A percentile compares a stretch with the other conserved stretches of the same genome.
phyloP scores from a whole-genome alignment of 495 filamentous ascomycete species.

The Aspergillus campestris region DNA sequence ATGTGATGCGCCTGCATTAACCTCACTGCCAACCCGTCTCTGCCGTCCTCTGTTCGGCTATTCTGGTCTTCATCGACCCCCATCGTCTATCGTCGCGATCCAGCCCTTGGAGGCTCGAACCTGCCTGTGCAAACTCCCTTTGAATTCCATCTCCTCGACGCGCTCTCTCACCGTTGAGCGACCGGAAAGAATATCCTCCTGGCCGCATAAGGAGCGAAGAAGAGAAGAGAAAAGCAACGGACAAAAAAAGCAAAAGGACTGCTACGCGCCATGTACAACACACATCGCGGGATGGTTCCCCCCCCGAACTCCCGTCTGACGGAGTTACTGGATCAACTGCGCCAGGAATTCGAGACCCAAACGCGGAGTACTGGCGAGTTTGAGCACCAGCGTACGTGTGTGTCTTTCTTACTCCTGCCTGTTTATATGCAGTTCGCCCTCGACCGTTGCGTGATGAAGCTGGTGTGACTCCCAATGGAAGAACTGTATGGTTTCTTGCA shows the following conservation, averaged over 20 bases:
- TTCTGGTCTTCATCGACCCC: too few relatives aligned
- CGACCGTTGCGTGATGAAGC: too few relatives aligned
- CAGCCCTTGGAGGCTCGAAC: too few relatives aligned
- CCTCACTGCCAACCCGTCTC: constrained; percentile 7
- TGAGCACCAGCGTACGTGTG: constrained; percentile 79
- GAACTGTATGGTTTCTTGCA: background rate
- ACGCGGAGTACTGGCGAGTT: constrained; percentile 66
- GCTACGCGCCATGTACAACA: constrained; percentile 68
- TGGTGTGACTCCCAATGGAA: too few relatives aligned
- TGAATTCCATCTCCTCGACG: too few relatives aligned
- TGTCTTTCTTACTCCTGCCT: constrained; percentile 5
- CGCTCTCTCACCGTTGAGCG: too few relatives aligned
- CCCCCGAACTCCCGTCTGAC: constrained; percentile 68
- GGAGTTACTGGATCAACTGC: constrained; percentile 84
- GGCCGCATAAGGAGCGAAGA: too few relatives aligned
- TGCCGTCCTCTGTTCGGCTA: constrained; percentile 10
- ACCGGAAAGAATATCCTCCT: too few relatives aligned
- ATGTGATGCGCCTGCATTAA: constrained; percentile 14
- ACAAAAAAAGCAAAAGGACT: background rate
- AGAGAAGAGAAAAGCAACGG: background rate
- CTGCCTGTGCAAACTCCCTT: too few relatives aligned
- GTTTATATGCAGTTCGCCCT: background rate
- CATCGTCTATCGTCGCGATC: too few relatives aligned
- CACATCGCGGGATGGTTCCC: constrained; percentile 75
- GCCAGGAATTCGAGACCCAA: constrained; percentile 83